Conservation (phyloP, 441 rosid species). For the Erodium chrysanthum region DNA sequence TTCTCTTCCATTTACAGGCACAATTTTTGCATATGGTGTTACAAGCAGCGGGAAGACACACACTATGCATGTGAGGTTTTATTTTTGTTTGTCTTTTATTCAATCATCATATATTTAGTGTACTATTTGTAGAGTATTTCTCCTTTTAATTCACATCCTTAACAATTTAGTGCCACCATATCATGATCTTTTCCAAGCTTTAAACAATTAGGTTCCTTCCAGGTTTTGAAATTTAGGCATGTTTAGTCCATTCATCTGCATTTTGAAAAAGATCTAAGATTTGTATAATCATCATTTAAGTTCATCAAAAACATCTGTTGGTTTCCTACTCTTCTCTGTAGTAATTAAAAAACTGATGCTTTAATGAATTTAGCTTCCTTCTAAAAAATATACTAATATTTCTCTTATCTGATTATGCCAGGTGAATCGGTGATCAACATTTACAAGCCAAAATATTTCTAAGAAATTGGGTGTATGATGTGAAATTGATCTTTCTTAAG, state of each 20-base stretch:
- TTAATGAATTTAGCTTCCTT: not conserved
- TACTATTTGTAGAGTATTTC: not conserved
- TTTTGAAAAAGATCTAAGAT: not conserved
- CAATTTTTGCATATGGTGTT: conserved; percentile 97
- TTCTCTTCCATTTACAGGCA: conserved; percentile 47
- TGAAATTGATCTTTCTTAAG: not conserved
- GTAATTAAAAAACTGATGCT: not conserved
- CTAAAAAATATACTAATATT: not conserved
- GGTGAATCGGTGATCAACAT: not conserved
- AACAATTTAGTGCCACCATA: not conserved
- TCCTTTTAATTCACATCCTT: not conserved
- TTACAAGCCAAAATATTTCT: not conserved
- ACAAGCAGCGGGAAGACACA: conserved; percentile 99
- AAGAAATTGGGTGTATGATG: not conserved
- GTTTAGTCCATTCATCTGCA: not conserved
- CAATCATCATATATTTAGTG: conserved; percentile 8
- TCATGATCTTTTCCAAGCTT: not conserved
- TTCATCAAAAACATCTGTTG: not conserved
- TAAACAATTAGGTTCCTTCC: not conserved
- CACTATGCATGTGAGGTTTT: conserved; percentile 86
- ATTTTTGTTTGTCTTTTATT: conserved; percentile 1
- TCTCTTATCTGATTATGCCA: not conserved
- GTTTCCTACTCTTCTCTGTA: not conserved
- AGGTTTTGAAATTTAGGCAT: not conserved
- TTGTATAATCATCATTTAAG: not conserved